Base-by-base conservation (phyloP, 2,329 filamentous ascomycete species). In the Rutstroemia sydowiana region DNA sequence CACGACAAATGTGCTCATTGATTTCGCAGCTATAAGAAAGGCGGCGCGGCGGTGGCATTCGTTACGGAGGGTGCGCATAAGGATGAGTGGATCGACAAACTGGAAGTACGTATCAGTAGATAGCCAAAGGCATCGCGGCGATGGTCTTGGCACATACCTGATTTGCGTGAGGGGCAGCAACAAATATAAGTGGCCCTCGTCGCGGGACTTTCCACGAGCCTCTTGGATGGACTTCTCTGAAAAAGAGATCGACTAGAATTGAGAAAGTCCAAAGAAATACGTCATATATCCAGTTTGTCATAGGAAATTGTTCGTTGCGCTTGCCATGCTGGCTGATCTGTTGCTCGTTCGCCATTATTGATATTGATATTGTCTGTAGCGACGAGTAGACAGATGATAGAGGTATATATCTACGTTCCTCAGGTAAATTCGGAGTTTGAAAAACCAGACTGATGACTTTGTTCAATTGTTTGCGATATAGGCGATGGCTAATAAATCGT, bases 131-230 rank as follows among this genome's bases (percentile, higher is more conserved):
- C 13, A 21, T 1, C 45, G 3, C 20, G 39, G 21, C 8, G 34
- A 42, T 31, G 44, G 39, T 48, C 20, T 21, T 43, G 41, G 9
- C 21, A 69, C 76, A 55, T 71, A 89, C 86, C 79, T 93, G 89
- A 69, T 98, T 98, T 55, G 92, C 92, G 75, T 98, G 93, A 59
- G 93, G 93, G 50, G 92, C 93, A 41, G 91, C 93, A 60, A 98
- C 93, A 65, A 98, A 93, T 54, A 98, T 88, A 57, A 98, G 81
- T 1, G 93, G 91, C 0, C 91, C 93, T 57, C 82, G 79, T 63
- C 86, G 83, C 41, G 93, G 93, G 41, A 98, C 87, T 70, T 91
- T 92, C 90, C 93, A 98, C 57, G 91, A 88, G 60, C 90, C 90
- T 59, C 93, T 81, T 11, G 93, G 93, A 67, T 97, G 91, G 14